These are phyloP conservation scores for Fusarium dlaminii DNA, from an alignment of 2,329 filamentous ascomycete genomes.

Conservation along the genomic window DNA sequence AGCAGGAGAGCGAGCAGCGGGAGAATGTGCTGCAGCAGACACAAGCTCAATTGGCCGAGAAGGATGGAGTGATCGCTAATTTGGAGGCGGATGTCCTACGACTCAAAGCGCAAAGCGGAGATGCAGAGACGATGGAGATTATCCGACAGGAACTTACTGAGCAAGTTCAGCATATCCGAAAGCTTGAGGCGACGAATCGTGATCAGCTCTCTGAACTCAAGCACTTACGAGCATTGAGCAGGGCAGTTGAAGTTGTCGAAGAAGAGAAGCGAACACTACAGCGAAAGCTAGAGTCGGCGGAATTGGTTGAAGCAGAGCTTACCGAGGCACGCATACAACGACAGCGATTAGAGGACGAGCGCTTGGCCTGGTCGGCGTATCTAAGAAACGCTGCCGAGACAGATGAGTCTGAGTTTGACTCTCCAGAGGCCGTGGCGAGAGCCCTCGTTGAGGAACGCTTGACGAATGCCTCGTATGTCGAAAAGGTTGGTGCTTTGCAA, in stretches of 20 bases:
- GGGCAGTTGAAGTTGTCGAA: constrained; percentile 91
- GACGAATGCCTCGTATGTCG: constrained; percentile 80
- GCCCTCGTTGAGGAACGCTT: constrained; percentile 85
- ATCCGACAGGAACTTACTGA: constrained; percentile 90
- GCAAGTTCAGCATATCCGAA: constrained; percentile 90
- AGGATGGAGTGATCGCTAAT: constrained; percentile 75
- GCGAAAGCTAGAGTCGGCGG: constrained; percentile 78
- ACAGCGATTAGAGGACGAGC: constrained; percentile 88
- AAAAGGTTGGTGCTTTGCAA: constrained; percentile 80
- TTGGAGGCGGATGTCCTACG: constrained; percentile 86
- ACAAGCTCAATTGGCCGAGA: constrained; percentile 74
- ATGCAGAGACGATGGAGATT: constrained; percentile 84
- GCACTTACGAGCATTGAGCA: constrained; percentile 81
- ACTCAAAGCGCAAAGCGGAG: constrained; percentile 86
- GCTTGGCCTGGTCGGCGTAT: constrained; percentile 85
- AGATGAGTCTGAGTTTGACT: constrained; percentile 79
- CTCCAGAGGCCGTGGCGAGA: constrained; percentile 85
- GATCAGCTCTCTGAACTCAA: constrained; percentile 84
- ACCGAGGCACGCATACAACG: constrained; percentile 83
- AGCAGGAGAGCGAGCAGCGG: constrained; percentile 65
- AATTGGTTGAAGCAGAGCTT: constrained; percentile 78
- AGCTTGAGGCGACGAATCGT: constrained; percentile 80
- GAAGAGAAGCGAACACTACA: constrained; percentile 91
- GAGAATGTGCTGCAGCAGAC: constrained; percentile 66
- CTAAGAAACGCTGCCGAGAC: constrained; percentile 73